Evolutionary conservation across 805 yeast species (phyloP).

Genomic region (Groenewaldozyma salmanticensis): DNA sequence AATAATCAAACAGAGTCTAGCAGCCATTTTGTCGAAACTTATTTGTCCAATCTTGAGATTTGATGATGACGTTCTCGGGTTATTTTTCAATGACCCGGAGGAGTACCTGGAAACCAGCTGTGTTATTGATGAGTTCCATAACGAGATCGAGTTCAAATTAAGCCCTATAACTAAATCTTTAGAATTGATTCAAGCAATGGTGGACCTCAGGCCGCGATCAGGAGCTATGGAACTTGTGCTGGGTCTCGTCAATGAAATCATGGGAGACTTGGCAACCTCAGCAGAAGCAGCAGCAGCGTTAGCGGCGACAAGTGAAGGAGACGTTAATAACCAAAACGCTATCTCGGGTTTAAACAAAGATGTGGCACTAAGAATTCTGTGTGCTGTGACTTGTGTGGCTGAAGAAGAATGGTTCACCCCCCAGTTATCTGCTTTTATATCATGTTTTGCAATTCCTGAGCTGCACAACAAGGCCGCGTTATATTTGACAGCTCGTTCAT

Average conservation of each 20-base stretch:
- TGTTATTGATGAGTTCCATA: constrained; percentile 45
- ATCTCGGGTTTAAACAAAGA: constrained; percentile 49
- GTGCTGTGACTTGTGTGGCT: constrained; percentile 37
- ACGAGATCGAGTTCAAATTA: constrained; percentile 49
- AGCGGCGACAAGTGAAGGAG: too few relatives aligned
- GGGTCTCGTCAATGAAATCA: constrained; percentile 4
- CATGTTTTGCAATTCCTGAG: constrained; percentile 56
- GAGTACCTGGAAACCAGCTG: constrained; percentile 70
- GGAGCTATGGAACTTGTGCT: background rate
- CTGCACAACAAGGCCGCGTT: constrained; percentile 42
- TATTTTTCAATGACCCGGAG: constrained; percentile 75
- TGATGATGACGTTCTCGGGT: constrained; percentile 51
- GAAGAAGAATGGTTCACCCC: constrained; percentile 40
- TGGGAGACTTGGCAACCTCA: constrained; percentile 4
- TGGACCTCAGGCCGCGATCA: background rate
- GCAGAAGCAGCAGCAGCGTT: too few relatives aligned
- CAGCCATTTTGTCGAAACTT: constrained; percentile 6
- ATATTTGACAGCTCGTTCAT: constrained; percentile 57
- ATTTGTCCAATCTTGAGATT: constrained; percentile 27
- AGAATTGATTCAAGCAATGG: constrained; percentile 5
- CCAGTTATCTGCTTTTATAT: constrained; percentile 50
- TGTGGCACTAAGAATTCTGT: constrained; percentile 67
- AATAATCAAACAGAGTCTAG: constrained; percentile 3
- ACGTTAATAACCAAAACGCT: too few relatives aligned
- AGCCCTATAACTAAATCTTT: constrained; percentile 2